These are phyloP conservation scores for Chrysanthemum seticuspe DNA, from an alignment of 129 eudicot genomes.

Conservation along the genomic window DNA sequence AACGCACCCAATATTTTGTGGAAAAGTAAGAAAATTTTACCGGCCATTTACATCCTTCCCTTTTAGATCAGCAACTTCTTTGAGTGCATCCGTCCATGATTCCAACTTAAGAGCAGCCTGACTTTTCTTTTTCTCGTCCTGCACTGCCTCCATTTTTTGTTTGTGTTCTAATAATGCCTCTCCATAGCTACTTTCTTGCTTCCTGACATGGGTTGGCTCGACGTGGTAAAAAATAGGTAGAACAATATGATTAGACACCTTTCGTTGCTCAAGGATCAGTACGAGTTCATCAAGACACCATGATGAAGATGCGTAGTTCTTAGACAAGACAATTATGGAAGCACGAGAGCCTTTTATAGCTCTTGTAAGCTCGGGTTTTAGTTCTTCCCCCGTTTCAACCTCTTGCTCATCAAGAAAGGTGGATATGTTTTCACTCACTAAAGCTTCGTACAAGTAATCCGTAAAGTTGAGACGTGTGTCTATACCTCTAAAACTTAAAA, in stretches of 20 bases:
- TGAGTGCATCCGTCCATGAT: not conserved
- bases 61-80: not conserved
- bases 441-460: not conserved
- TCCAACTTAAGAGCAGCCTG: constrained; percentile 3
- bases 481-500: constrained; percentile 7
- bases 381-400: constrained; percentile 6
- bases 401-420: constrained; percentile 17
- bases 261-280: not conserved
- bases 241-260: not conserved
- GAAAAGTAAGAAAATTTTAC: not conserved
- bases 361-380: not conserved
- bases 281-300: constrained; percentile 11
- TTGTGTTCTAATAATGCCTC: not conserved
- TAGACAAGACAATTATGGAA: not conserved
- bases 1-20: too few species aligned
- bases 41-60: constrained; percentile 5
- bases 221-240: not conserved
- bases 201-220: constrained; percentile 1
- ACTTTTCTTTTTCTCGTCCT: not conserved
- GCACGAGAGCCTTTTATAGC: constrained; percentile 4
- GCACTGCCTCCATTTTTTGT: not conserved
- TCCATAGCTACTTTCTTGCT: constrained; percentile 5
- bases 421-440: not conserved
- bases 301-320: not conserved
- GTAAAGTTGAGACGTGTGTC: constrained; percentile 6